Evolutionary conservation across 345 rosid species (phyloP).

Genomic region (Lepidium sativum): DNA sequence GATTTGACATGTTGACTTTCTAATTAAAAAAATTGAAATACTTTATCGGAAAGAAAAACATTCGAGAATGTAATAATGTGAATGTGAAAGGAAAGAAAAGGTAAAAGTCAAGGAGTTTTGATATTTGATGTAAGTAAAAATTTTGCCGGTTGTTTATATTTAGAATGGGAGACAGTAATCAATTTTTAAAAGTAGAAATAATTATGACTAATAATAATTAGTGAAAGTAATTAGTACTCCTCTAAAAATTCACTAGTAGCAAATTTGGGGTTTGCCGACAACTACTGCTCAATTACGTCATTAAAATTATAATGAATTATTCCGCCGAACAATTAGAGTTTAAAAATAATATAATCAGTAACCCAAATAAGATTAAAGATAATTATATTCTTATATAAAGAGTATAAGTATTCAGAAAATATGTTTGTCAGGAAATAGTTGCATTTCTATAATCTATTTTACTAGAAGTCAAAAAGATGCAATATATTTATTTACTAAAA

Average conservation of each 20-base stretch:
- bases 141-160: constrained; percentile 19
- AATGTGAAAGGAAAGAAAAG: constrained; percentile 4
- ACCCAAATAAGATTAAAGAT: not conserved
- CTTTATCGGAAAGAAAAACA: not conserved
- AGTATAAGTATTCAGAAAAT: too few relatives aligned
- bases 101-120: constrained; percentile 3
- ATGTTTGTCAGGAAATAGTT: too few relatives aligned
- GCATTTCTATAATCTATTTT: too few relatives aligned
- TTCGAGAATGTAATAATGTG: constrained; percentile 15
- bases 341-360: not conserved
- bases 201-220: constrained; percentile 14
- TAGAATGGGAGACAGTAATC: constrained; percentile 24
- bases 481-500: too few relatives aligned
- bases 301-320: not conserved
- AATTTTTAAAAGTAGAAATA: constrained; percentile 11
- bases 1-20: constrained; percentile 9
- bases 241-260: constrained; percentile 15
- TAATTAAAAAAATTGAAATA: not conserved
- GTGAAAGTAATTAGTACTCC: constrained; percentile 13
- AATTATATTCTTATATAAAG: too few relatives aligned
- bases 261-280: constrained; percentile 31
- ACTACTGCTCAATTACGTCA: constrained; percentile 15
- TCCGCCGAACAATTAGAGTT: not conserved
- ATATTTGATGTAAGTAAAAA: constrained; percentile 6
- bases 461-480: too few relatives aligned